A percentile compares a stretch with the other conserved stretches of the same genome.
phyloP scores from a whole-genome alignment of 352 stramenopile genomes.

The Phytophthora podocarpi region DNA sequence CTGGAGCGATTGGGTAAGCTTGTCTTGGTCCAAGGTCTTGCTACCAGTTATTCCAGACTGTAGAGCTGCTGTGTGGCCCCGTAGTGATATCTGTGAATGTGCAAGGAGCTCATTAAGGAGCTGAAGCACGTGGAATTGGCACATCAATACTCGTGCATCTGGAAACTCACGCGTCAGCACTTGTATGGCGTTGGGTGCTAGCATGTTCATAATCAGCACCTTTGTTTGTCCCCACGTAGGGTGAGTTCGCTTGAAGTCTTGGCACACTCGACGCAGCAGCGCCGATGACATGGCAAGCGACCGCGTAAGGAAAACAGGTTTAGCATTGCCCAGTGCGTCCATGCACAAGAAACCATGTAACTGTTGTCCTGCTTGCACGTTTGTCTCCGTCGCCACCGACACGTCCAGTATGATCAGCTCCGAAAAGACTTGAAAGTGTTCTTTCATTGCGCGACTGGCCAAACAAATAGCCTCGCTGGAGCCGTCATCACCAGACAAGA shows the following conservation, averaged over 20 bases:
- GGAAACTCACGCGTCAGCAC: constrained; percentile 66
- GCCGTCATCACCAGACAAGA: constrained; percentile 69
- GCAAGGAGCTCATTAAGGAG: constrained; percentile 55
- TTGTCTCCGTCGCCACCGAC: constrained; percentile 8
- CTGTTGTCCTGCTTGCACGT: constrained; percentile 26
- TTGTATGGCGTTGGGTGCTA: constrained; percentile 58
- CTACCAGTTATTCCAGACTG: neutral
- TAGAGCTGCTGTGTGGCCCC: constrained; percentile 16
- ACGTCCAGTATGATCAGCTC: constrained; percentile 64
- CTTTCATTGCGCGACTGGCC: constrained; percentile 74
- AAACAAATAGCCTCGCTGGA: constrained; percentile 78
- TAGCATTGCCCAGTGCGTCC: constrained; percentile 69
- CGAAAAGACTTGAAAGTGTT: constrained; percentile 68
- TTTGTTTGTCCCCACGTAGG: constrained; percentile 65
- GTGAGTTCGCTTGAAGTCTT: constrained; percentile 80
- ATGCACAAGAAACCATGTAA: constrained; percentile 74
- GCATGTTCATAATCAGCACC: constrained; percentile 67
- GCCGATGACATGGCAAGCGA: constrained; percentile 54
- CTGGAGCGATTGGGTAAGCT: constrained; percentile 54
- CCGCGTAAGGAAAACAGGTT: constrained; percentile 64
- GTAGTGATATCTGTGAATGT: neutral
- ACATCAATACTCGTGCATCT: constrained; percentile 57
- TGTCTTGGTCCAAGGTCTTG: constrained; percentile 34
- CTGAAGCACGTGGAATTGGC: constrained; percentile 78
- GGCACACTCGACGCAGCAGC: constrained; percentile 63